A percentile compares a stretch with the other conserved stretches of the same genome.
Evolutionary conservation across 2,329 filamentous ascomycete species (phyloP).

Genomic region (Calcarisporium arbuscula): DNA sequence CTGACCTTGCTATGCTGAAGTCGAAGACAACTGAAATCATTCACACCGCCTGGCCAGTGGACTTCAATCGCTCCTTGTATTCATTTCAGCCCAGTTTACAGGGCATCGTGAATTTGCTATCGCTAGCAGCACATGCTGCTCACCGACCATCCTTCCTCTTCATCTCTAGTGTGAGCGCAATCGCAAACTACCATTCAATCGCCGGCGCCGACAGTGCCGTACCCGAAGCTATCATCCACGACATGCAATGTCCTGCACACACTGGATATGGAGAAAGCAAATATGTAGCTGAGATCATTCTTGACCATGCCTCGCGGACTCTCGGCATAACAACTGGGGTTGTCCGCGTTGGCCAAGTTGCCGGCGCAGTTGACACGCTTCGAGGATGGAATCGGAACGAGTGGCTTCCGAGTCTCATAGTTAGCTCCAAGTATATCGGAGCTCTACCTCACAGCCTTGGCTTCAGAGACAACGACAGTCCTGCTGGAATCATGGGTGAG

Average conservation of each 20-base stretch:
- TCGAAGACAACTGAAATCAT: slow-evolving; percentile 3
- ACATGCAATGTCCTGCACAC: background rate
- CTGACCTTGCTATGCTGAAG: background rate
- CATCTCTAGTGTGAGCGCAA: slow-evolving; percentile 7
- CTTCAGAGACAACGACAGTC: background rate
- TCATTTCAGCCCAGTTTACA: slow-evolving; percentile 5
- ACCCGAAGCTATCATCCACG: slow-evolving; percentile 3
- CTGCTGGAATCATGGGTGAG: background rate
- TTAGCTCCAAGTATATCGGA: slow-evolving; percentile 6
- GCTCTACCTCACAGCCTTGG: slow-evolving; percentile 7
- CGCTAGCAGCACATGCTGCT: background rate
- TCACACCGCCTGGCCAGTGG: slow-evolving; percentile 10
- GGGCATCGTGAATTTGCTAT: slow-evolving; percentile 6
- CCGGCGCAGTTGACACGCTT: slow-evolving; percentile 2
- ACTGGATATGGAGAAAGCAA: slow-evolving; percentile 9
- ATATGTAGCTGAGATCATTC: slow-evolving; percentile 5
- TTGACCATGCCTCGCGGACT: slow-evolving; percentile 1
- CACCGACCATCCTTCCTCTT: slow-evolving; percentile 3
- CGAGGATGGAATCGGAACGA: slow-evolving; percentile 7
- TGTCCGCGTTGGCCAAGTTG: slow-evolving; percentile 6
- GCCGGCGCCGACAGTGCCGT: background rate
- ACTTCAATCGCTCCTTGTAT: slow-evolving; percentile 7
- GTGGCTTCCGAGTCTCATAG: slow-evolving; percentile 8
- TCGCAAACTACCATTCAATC: background rate
- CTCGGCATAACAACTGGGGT: slow-evolving; percentile 2